Percentiles rank a stretch among this genome's conserved stretches.
These are phyloP conservation scores for Barnettozyma sucrosica DNA, from an alignment of 805 yeast genomes.

Conservation along the genomic window DNA sequence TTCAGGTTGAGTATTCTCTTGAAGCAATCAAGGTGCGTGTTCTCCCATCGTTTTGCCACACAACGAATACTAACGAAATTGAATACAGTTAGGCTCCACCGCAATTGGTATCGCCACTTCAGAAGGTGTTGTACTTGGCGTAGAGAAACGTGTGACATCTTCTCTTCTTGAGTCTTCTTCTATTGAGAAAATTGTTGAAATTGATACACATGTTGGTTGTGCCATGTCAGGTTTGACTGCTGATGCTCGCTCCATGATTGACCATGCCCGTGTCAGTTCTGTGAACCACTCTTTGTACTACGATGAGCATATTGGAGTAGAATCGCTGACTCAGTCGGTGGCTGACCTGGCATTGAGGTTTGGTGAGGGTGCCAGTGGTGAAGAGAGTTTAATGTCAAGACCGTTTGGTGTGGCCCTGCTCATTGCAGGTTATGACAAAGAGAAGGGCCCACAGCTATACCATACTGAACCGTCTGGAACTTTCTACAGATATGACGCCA, in stretches of 20 bases:
- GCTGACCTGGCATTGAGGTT: slow-evolving; percentile 95
- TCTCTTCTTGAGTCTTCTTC: slow-evolving; percentile 85
- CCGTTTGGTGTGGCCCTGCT: slow-evolving; percentile 98
- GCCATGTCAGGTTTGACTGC: slow-evolving; percentile 99
- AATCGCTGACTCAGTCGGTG: slow-evolving; percentile 90
- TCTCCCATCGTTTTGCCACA: not conserved
- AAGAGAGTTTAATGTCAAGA: slow-evolving; percentile 86
- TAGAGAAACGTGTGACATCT: slow-evolving; percentile 95
- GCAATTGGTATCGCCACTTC: slow-evolving; percentile 95
- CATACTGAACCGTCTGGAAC: slow-evolving; percentile 99
- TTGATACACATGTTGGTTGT: slow-evolving; percentile 91
- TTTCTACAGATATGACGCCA: slow-evolving; percentile 94
- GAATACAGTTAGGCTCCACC: slow-evolving; percentile 69
- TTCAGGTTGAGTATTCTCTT: slow-evolving; percentile 95
- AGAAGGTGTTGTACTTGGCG: slow-evolving; percentile 94
- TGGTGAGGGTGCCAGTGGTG: slow-evolving; percentile 97
- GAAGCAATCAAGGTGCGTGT: slow-evolving; percentile 82
- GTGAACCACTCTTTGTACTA: slow-evolving; percentile 86
- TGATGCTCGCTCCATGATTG: slow-evolving; percentile 97
- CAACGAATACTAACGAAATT: slow-evolving; percentile 3
- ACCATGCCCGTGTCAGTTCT: slow-evolving; percentile 89
- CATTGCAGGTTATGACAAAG: slow-evolving; percentile 90
- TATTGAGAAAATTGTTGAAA: slow-evolving; percentile 93
- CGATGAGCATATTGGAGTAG: slow-evolving; percentile 89
- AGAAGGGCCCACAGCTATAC: slow-evolving; percentile 91